Percentiles rank a stretch among this genome's conserved stretches.
These are phyloP conservation scores for Litchi chinensis DNA, from an alignment of 345 rosid genomes.

Conservation along the genomic window DNA sequence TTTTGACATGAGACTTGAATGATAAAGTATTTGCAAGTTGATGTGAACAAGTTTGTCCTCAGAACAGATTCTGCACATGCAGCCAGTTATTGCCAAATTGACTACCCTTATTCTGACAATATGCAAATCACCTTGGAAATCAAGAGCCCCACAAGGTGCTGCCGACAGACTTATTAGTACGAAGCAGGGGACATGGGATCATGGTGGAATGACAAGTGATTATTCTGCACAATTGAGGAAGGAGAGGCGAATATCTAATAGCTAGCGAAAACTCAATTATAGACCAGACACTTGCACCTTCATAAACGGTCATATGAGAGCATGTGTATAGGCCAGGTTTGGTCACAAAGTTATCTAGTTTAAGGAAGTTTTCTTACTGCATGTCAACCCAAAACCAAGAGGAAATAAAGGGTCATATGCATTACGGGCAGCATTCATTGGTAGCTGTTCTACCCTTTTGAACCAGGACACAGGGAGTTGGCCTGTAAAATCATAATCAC, in stretches of 20 bases:
- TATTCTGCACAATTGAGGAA: neutral
- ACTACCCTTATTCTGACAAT: conserved; percentile 6
- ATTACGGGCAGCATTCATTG: conserved; percentile 43
- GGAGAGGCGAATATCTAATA: neutral
- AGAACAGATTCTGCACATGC: neutral
- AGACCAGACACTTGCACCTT: neutral
- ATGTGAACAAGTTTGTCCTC: conserved; percentile 2
- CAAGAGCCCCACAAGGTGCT: conserved; percentile 4
- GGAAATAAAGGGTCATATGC: conserved; percentile 70
- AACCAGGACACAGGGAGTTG: conserved; percentile 83
- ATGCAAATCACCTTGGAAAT: conserved; percentile 6
- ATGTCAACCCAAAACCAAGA: conserved; percentile 61
- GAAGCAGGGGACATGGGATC: conserved; percentile 3
- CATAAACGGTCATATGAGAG: neutral
- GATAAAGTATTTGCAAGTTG: neutral
- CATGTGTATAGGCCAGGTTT: conserved; percentile 6
- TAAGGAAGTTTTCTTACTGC: conserved; percentile 18
- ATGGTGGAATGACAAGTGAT: neutral
- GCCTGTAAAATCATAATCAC: conserved; percentile 61
- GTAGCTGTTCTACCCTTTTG: conserved; percentile 51
- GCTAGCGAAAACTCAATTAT: neutral
- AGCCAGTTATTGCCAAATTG: neutral
- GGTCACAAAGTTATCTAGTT: conserved; percentile 20
- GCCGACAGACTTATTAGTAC: conserved; percentile 17
- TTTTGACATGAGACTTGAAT: neutral